phyloP scores from a whole-genome alignment of 306 rosid species.

The Prinsepia uniflora region DNA sequence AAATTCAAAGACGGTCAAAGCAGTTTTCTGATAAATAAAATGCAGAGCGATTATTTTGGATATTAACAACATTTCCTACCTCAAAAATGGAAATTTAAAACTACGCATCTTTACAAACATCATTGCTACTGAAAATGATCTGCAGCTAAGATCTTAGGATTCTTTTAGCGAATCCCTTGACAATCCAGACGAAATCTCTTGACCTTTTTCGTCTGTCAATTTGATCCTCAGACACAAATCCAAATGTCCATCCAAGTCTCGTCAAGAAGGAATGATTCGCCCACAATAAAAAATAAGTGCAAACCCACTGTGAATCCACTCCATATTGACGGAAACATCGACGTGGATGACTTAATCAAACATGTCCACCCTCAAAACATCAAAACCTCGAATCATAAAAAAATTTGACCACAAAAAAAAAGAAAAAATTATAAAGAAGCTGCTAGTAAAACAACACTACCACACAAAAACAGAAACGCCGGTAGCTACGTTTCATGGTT shows the following conservation, averaged over 20 bases:
- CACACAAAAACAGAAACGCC: background rate
- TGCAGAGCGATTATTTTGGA: too few relatives aligned
- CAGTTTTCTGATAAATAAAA: too few relatives aligned
- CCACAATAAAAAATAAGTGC: slow-evolving; percentile 16
- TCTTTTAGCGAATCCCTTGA: background rate
- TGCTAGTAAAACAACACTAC: background rate
- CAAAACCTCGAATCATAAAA: background rate
- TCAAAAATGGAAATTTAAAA: too few relatives aligned
- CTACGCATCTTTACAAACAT: too few relatives aligned
- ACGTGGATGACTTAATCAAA: background rate
- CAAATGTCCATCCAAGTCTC: slow-evolving; percentile 6
- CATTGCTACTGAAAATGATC: too few relatives aligned
- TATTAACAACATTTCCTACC: too few relatives aligned
- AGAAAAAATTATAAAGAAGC: background rate
- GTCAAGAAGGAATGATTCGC: slow-evolving; percentile 10
- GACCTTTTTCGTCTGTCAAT: background rate
- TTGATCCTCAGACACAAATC: background rate
- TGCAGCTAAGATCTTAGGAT: background rate
- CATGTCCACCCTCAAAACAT: slow-evolving; percentile 3
- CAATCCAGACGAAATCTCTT: background rate
- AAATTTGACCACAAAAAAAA: background rate
- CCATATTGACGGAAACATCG: background rate
- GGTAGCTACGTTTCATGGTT: background rate
- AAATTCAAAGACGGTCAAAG: too few relatives aligned
- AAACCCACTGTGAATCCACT: background rate